Base-by-base conservation (phyloP, 495 filamentous ascomycete genomes). In the Aspergillus avenaceus region DNA sequence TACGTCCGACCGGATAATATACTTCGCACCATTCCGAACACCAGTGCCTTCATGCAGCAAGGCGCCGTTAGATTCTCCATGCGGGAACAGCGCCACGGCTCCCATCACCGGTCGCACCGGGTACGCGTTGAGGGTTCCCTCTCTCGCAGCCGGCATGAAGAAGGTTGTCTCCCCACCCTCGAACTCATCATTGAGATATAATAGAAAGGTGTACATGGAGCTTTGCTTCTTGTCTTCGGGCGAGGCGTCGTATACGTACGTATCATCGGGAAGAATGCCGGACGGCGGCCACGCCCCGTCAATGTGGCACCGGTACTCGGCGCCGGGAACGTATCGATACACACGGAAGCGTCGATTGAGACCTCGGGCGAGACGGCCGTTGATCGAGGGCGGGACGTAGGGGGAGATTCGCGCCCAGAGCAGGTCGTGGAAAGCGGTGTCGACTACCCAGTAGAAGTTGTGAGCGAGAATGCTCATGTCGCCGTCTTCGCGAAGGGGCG, bases 371-470 rank as follows among this genome's bases (percentile, higher is more conserved):
- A 44, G 37, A 5, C 67, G 64, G 8, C 67, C 67, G 32, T 66
- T 63, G 46, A 71, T 64, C 0, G 56, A 56, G 0, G 42, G 54
- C 0, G 67, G 67, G 0, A 71, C 67, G 26, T 63, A 64, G 0
- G 59, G 52, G 7, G 62, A 57, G 16, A 71, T 65, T 0, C 67
- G 62, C 1, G 59, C 48, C 67, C 67, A 71, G 21, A 71, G 65
- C n/a, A 63, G 53, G 31, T 71, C 65, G 40, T 71, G 67, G 61
- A 71, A 71, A 14, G 60, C 45, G 22, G 60, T 63, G 41, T 71
- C 67, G 36, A 71, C 57, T 9, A 71, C 52, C 67, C 67, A 71
- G 56, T 71, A 71, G 51, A 71, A 71, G 50, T 71, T 71, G 58
- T 71, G 65, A n/a, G 67, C 67, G 3, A 71, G 55, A 41, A 71